Evolutionary conservation across 495 filamentous ascomycete species (phyloP).

Genomic region (Aspergillus panamensis): DNA sequence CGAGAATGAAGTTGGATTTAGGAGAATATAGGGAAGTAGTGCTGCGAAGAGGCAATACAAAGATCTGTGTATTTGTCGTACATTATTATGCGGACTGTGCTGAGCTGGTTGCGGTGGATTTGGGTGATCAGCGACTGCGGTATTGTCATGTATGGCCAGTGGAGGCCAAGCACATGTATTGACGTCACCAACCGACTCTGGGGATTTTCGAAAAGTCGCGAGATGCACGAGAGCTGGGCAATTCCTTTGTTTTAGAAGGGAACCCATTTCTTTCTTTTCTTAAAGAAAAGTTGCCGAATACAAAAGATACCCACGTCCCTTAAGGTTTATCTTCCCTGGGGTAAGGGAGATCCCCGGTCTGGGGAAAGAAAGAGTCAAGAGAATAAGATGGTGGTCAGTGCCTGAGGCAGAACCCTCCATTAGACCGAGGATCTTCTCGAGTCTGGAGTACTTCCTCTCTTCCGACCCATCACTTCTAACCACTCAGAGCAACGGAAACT

Average conservation of each 20-base stretch:
- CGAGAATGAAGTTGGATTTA: neutral
- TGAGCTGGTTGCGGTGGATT: neutral
- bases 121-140: neutral
- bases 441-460: slow-evolving; percentile 43
- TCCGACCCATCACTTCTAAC: slow-evolving; percentile 30
- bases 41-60: neutral
- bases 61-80: neutral
- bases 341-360: slow-evolving; percentile 1
- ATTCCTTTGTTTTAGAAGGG: too few species aligned
- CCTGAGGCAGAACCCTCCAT: slow-evolving; percentile 26
- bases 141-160: slow-evolving; percentile 27
- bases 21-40: neutral
- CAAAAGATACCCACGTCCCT: too few species aligned
- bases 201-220: neutral
- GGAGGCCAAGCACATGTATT: slow-evolving; percentile 28
- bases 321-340: neutral
- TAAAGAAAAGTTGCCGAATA: too few species aligned
- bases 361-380: neutral
- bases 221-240: neutral
- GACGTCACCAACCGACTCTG: slow-evolving; percentile 27
- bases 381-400: neutral
- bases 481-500: slow-evolving; percentile 30
- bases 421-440: slow-evolving; percentile 43
- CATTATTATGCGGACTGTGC: neutral
- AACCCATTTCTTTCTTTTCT: neutral